Evolutionary conservation across 805 yeast genomes (phyloP).

Genomic region (Kluyveromyces starmeri): DNA sequence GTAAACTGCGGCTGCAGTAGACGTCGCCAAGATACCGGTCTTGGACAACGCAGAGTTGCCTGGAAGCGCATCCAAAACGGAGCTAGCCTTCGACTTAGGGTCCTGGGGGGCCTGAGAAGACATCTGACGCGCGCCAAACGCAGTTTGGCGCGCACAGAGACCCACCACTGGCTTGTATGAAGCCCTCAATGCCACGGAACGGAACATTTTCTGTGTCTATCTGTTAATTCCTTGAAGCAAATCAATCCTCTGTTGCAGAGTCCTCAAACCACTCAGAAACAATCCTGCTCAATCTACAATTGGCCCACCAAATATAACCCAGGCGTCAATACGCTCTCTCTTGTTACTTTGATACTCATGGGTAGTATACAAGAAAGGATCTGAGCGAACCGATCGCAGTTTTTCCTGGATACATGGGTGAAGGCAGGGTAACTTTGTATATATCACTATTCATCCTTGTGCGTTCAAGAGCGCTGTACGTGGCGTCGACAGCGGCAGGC

Average conservation of each 20-base stretch:
- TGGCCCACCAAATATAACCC: constrained; percentile 26
- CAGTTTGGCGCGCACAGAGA: constrained; percentile 19
- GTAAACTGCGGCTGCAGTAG: constrained; percentile 88
- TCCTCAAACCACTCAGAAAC: neutral
- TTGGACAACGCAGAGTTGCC: constrained; percentile 82
- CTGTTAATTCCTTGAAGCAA: constrained; percentile 1
- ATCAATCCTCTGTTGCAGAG: neutral
- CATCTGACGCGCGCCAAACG: constrained; percentile 54
- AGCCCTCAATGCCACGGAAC: constrained; percentile 22
- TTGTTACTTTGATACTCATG: no score
- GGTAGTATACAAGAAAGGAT: no score
- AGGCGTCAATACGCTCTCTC: constrained; percentile 79
- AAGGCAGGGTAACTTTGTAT: no score
- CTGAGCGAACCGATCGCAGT: no score
- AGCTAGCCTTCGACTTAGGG: constrained; percentile 84
- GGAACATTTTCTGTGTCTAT: no score
- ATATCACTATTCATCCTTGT: no score
- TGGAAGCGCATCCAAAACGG: constrained; percentile 87
- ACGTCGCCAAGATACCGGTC: constrained; percentile 91
- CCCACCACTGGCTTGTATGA: constrained; percentile 18
- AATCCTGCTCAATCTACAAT: neutral
- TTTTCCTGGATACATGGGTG: no score
- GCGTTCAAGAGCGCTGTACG: no score
- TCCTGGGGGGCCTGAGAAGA: constrained; percentile 45
- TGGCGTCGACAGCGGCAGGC: no score